Evolutionary conservation across 192 early-diverging fungal genomes (phyloP), one percentile per base, ranked within the genome.

Genomic region (Podila minutissima): DNA sequence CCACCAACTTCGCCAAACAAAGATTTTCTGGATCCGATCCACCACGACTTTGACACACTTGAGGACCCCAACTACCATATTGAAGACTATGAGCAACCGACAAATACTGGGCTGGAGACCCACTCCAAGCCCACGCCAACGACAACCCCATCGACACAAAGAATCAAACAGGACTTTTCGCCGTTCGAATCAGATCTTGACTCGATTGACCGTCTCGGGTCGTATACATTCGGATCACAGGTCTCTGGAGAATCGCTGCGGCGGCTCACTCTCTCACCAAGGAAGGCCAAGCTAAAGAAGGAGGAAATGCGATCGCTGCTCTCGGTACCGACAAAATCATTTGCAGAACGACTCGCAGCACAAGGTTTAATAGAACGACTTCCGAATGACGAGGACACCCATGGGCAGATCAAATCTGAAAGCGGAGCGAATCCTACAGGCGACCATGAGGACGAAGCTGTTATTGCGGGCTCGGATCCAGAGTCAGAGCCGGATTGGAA

Each of bases 401-500:
- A 33, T 20, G 33, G 59, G 15, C 33, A 33, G 31, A 69, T 10
- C 49, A 24, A 20, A 15, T 20, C 19, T 5, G 33, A 48, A 11
- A 37, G 62, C 63, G 69, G 37, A 35, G 9, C 55, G 6, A 32
- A 20, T 12, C 33, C 17, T 46, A 28, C 55, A 9, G 22, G 12
- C 12, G 0, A 7, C 5, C 3, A 22, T 22, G 58, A 19, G 13
- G 66, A 58, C 5, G 29, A 51, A n/a, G 19, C 19, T 15, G 26
- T 60, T 7, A 71, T 73, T 4, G 61, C 68, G 11, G 77, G 77
- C 2, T 81, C 77, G 29, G 77, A 81, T 46, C 37, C 71, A 1
- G 77, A 22, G 17, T 81, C 71, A 50, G 77, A 81, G 28, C 62
- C 71, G 4, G 77, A 81, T 17, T 81, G 77, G 77, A 65, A 81